Evolutionary conservation across 345 rosid genomes (phyloP), one percentile per base, ranked within the genome.

Genomic region (Zanthoxylum bungeanum): DNA sequence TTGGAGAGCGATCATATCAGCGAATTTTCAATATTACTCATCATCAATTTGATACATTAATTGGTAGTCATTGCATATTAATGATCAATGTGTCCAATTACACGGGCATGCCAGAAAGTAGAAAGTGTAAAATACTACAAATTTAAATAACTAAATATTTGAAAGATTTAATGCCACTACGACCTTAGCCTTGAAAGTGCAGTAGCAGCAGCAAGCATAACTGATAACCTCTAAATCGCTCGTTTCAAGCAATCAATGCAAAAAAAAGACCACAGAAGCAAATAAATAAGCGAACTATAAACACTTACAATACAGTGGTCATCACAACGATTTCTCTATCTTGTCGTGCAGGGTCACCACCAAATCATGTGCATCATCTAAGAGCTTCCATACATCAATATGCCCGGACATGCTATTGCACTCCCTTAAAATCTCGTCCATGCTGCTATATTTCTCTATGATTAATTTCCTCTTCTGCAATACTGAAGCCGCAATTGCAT

Each of bases 391-490:
- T 71, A 96, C 85, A 69, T 96, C 94, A 60, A 96, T 90, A 53
- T 93, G 97, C 70, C 99, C 98, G 0, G 96, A 77, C 98, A 93
- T 91, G 81, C 86, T 84, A 65, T 93, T 92, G 79, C 97, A 96
- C 69, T 96, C 98, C 76, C 91, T 75, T 55, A 96, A 75, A 67
- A 96, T 96, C 76, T 93, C 99, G 55, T 93, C 99, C 99, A 91
- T 88, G 83, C 92, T 89, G 81, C 78, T 87, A 36, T 87, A 93
- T 78, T 87, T 92, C 83, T 92, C 93, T 46, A 92, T 91, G 62
- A 95, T 93, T 71, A 89, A 59, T 83, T 95, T 95, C 85, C 97
- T 88, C 78, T 84, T 88, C 85, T 93, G 94, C 72, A 95, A 70
- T 11, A 95, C 99, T 1, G 93, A 91, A 69, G 99, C 98, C 0